Evolutionary conservation across 768 basidiomycete genomes (phyloP).

Genomic region (Leccinum subgranulosum): DNA sequence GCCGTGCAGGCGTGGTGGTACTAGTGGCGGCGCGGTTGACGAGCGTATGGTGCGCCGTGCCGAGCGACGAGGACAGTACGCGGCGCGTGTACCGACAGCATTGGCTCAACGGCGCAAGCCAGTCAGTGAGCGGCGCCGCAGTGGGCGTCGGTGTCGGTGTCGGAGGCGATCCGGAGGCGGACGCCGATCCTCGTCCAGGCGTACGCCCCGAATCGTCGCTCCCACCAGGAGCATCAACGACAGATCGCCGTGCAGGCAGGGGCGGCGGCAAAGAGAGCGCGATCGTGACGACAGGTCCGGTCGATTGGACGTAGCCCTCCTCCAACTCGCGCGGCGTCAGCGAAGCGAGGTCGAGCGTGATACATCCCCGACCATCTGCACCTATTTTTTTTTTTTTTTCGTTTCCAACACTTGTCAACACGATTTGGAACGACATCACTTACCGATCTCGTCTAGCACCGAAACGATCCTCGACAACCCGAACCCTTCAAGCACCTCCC

Average conservation of each 20-base stretch:
- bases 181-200: not conserved
- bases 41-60: constrained; percentile 18
- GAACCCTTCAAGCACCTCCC: constrained; percentile 44
- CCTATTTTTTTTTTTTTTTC: not conserved
- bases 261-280: constrained; percentile 29
- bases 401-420: not conserved
- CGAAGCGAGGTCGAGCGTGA: constrained; percentile 52
- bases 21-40: constrained; percentile 19
- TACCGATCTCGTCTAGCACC: constrained; percentile 37
- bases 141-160: not conserved
- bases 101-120: constrained; percentile 53
- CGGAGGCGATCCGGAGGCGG: not conserved
- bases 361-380: constrained; percentile 27
- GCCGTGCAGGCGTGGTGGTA: not conserved
- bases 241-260: constrained; percentile 14
- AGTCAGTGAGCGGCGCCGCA: constrained; percentile 1
- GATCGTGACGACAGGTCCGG: constrained; percentile 33
- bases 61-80: constrained; percentile 37
- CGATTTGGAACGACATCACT: not conserved
- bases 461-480: constrained; percentile 50
- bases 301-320: constrained; percentile 34
- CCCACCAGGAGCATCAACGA: not conserved
- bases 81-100: constrained; percentile 49
- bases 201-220: not conserved
- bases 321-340: constrained; percentile 39